These are phyloP conservation scores for Antarctomyces pellizariae DNA, from an alignment of 495 filamentous ascomycete genomes.

Conservation along the genomic window DNA sequence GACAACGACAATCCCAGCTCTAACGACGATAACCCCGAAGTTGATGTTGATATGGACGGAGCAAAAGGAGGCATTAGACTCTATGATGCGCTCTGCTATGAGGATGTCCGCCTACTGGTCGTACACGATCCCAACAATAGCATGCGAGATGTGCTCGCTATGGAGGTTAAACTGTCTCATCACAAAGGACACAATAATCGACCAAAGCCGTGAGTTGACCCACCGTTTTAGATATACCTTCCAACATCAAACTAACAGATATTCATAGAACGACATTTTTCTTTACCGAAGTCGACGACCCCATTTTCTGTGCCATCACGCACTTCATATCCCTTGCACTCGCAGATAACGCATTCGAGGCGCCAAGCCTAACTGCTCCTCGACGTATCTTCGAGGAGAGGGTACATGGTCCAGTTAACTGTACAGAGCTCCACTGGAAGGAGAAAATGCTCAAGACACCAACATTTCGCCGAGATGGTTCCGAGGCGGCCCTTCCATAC, in stretches of 20 bases:
- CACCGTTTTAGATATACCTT: background rate
- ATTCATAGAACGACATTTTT: conserved; percentile 10
- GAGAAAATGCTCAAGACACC: conserved; percentile 11
- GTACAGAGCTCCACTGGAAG: conserved; percentile 11
- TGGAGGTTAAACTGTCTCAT: conserved; percentile 11
- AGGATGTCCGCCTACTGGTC: conserved; percentile 9
- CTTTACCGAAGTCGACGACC: conserved; percentile 7
- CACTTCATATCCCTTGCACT: conserved; percentile 8
- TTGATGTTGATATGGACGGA: conserved; percentile 2
- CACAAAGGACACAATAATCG: conserved; percentile 11
- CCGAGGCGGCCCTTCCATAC: conserved; percentile 1
- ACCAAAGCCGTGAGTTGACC: conserved; percentile 11
- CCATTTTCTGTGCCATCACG: conserved; percentile 9
- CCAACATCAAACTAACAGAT: conserved; percentile 1
- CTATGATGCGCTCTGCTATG: conserved; percentile 12
- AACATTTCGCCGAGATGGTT: conserved; percentile 9
- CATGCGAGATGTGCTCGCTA: conserved; percentile 7
- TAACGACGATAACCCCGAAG: conserved; percentile 1
- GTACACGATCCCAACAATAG: conserved; percentile 2
- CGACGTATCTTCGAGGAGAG: conserved; percentile 9
- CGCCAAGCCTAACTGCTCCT: conserved; percentile 6
- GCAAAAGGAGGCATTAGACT: conserved; percentile 1
- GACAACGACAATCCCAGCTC: conserved; percentile 1
- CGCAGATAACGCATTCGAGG: conserved; percentile 9
- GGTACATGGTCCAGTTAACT: conserved; percentile 9